Percentiles rank a stretch among this genome's conserved stretches.
phyloP scores from a whole-genome alignment of 768 basidiomycete species.

The Gloeostereum incarnatum region DNA sequence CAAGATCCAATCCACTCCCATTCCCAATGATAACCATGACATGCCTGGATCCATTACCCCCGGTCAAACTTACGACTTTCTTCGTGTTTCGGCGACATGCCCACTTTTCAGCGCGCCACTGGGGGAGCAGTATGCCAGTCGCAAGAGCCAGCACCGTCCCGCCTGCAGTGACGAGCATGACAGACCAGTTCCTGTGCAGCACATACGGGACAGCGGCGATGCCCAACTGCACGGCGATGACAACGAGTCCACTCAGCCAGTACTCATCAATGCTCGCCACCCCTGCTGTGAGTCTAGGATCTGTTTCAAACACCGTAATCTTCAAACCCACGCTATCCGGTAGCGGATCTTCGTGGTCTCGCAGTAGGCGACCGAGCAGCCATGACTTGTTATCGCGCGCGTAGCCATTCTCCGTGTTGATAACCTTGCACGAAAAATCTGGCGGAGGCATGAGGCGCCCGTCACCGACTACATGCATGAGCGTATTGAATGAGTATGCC shows the following conservation, averaged over 20 bases:
- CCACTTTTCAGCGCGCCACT: constrained; percentile 22
- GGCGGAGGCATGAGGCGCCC: constrained; percentile 17
- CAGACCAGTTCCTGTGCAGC: constrained; percentile 16
- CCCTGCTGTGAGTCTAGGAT: constrained; percentile 8
- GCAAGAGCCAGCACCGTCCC: constrained; percentile 17
- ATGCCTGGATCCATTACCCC: constrained; percentile 18
- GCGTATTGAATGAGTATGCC: constrained; percentile 17
- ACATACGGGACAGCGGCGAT: constrained; percentile 18
- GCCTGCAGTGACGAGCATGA: constrained; percentile 17
- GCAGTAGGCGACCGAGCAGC: constrained; percentile 18
- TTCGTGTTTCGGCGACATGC: constrained; percentile 12
- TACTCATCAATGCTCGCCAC: constrained; percentile 17
- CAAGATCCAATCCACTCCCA: constrained; percentile 14
- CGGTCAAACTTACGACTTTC: constrained; percentile 17
- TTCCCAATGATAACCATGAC: constrained; percentile 20
- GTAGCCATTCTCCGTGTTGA: constrained; percentile 14
- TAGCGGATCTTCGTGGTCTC: constrained; percentile 13
- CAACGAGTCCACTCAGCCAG: constrained; percentile 14
- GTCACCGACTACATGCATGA: constrained; percentile 13
- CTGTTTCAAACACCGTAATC: constrained; percentile 12
- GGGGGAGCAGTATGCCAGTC: constrained; percentile 16
- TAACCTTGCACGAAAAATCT: constrained; percentile 12
- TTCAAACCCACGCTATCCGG: constrained; percentile 10
- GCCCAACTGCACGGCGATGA: constrained; percentile 16
- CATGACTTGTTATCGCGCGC: constrained; percentile 16